A percentile compares a stretch with the other conserved stretches of the same genome.
These are phyloP conservation scores for Kodamaea fungicola DNA, from an alignment of 1,139 yeast genomes.

Conservation along the genomic window DNA sequence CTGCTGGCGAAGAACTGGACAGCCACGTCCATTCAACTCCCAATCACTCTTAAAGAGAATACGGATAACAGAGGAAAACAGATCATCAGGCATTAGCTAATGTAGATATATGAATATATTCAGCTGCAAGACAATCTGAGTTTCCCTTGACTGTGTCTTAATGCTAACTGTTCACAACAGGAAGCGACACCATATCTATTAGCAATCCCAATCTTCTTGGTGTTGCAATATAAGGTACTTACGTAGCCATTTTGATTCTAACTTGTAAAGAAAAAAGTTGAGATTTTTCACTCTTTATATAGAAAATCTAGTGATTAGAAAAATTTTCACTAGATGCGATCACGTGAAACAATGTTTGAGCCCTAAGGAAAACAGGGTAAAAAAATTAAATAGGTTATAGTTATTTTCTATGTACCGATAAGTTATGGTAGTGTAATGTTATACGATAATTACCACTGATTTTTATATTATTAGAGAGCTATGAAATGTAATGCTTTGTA, in stretches of 20 bases:
- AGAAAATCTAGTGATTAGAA: slow-evolving; percentile 1
- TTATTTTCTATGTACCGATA: too few species aligned
- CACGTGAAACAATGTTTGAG: slow-evolving; percentile 13
- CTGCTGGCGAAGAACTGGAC: slow-evolving; percentile 40
- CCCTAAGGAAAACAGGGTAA: slow-evolving; percentile 1
- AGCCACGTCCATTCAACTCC: slow-evolving; percentile 44
- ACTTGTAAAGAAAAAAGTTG: slow-evolving; percentile 7
- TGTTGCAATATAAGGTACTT: slow-evolving; percentile 9
- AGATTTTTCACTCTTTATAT: slow-evolving; percentile 4
- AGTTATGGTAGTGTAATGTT: too few species aligned
- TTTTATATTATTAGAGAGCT: too few species aligned
- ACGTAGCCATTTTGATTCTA: slow-evolving; percentile 18
- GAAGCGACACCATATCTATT: slow-evolving; percentile 1
- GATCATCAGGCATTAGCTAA: slow-evolving; percentile 49
- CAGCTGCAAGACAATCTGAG: slow-evolving; percentile 46
- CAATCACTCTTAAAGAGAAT: slow-evolving; percentile 15
- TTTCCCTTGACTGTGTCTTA: slow-evolving; percentile 35
- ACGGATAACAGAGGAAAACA: slow-evolving; percentile 46
- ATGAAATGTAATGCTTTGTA: too few species aligned
- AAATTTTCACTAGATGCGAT: slow-evolving; percentile 5
- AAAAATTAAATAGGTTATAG: too few species aligned
- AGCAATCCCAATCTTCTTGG: background rate
- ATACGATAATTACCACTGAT: too few species aligned
- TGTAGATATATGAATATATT: slow-evolving; percentile 24
- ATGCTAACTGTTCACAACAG: slow-evolving; percentile 2